phyloP scores from a whole-genome alignment of 805 yeast species.

The Cyberlindnera misumaiensis region DNA sequence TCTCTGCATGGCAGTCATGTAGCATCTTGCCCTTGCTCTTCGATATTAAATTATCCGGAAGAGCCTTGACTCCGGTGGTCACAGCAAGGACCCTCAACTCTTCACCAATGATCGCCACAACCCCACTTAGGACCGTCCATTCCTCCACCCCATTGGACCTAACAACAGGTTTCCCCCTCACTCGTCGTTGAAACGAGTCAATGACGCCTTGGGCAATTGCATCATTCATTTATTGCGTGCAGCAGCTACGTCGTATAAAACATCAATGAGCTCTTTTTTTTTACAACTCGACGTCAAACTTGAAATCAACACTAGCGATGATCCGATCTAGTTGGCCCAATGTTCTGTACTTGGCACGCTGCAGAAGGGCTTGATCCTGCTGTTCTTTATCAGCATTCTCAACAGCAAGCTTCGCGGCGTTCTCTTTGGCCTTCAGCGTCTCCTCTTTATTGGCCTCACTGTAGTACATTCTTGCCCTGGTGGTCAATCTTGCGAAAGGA shows the following conservation, averaged over 20 bases:
- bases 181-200: conserved; percentile 3
- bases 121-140: conserved; percentile 80
- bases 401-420: conserved; percentile 41
- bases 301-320: conserved; percentile 34
- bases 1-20: conserved; percentile 91
- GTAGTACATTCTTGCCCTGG: conserved; percentile 80
- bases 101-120: conserved; percentile 38
- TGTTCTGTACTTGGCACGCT: conserved; percentile 47
- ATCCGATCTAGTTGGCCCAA: conserved; percentile 52
- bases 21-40: conserved; percentile 52
- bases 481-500: conserved; percentile 87
- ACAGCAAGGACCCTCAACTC: conserved; percentile 23
- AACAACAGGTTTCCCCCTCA: conserved; percentile 49
- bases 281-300: conserved; percentile 25
- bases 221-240: conserved; percentile 1
- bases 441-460: conserved; percentile 46
- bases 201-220: conserved; percentile 5
- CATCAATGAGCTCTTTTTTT: neutral
- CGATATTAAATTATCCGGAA: conserved; percentile 46
- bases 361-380: conserved; percentile 37
- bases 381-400: conserved; percentile 35
- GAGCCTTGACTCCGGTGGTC: conserved; percentile 79
- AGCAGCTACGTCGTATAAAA: neutral
- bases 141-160: conserved; percentile 64
- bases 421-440: conserved; percentile 51